phyloP scores from a whole-genome alignment of 2,329 filamentous ascomycete genomes.

The Ceratocystis lukuohia region DNA sequence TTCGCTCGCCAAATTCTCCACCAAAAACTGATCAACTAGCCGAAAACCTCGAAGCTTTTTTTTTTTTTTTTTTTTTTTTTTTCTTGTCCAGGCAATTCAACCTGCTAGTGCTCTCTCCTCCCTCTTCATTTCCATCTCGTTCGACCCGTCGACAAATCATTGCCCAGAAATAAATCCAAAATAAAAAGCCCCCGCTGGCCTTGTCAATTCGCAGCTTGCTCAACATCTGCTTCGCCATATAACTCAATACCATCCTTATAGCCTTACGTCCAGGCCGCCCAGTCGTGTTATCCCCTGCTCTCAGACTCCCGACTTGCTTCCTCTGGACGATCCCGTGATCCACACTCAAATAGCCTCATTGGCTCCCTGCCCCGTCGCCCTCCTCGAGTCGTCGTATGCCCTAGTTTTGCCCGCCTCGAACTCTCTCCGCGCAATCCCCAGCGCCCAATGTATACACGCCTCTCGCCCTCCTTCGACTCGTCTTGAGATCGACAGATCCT shows the following conservation, averaged over 20 bases:
- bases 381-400: neutral
- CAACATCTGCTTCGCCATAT: neutral
- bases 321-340: conserved; percentile 1
- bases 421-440: neutral
- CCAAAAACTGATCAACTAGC: conserved; percentile 1
- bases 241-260: neutral
- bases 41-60: neutral
- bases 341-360: neutral
- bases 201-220: neutral
- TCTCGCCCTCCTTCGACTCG: neutral
- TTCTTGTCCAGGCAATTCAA: neutral
- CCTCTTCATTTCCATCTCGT: neutral
- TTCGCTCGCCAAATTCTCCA: conserved; percentile 5
- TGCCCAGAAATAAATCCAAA: neutral
- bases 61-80: neutral
- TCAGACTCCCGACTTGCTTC: neutral
- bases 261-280: neutral
- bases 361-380: neutral
- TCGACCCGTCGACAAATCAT: neutral
- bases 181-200: neutral
- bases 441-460: conserved; percentile 9
- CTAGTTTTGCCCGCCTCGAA: neutral
- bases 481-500: neutral
- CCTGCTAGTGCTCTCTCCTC: neutral
- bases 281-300: neutral